Evolutionary conservation across 805 yeast species (phyloP), one percentile per base, ranked within the genome.

Genomic region (Saturnispora quitensis): DNA sequence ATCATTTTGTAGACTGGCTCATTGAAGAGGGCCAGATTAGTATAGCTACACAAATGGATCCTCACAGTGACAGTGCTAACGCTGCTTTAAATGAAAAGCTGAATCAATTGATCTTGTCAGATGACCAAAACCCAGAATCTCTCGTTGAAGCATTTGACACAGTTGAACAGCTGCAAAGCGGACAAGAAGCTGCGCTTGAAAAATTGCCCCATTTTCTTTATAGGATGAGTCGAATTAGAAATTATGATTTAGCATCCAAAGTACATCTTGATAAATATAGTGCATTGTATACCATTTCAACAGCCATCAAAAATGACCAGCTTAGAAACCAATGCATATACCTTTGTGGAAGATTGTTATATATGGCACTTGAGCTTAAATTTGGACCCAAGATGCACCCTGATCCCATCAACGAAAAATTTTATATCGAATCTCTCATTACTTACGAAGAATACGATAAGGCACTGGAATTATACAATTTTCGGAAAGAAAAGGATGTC

Each of bases 341-440:
- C 52, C 53, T 67, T 22, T 56, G 76, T 2, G 81, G 80, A 3
- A 68, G 68, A 35, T 54, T 77, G 54, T 59, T 78, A 24, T 78
- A 77, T 52, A 51, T 64, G 1, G 53, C 68, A 4, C 67, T 69
- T 3, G 15, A 22, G 3, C 43, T 42, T 18, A 50, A 53, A 24
- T 47, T 40, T 24, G 73, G 68, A n/a, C 68, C 72, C 28, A 66
- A 76, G 48, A 68, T 76, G 54, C 53, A 58, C 20, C 59, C 61
- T 15, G 82, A 78, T 60, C 74, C 75, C 1, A 66, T 76, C 18
- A 77, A 76, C 57, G 82, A 77, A 59, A 70, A 73, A 2, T 69
- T 75, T 40, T 78, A 72, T 56, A 73, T 78, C 20, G 76, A 73
- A 50, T 57, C 79, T 0, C 62, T 78, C 42, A 59, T 73, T 18